Evolutionary conservation across 345 rosid genomes (phyloP).

Genomic region (Eucalyptus lansdowneana): DNA sequence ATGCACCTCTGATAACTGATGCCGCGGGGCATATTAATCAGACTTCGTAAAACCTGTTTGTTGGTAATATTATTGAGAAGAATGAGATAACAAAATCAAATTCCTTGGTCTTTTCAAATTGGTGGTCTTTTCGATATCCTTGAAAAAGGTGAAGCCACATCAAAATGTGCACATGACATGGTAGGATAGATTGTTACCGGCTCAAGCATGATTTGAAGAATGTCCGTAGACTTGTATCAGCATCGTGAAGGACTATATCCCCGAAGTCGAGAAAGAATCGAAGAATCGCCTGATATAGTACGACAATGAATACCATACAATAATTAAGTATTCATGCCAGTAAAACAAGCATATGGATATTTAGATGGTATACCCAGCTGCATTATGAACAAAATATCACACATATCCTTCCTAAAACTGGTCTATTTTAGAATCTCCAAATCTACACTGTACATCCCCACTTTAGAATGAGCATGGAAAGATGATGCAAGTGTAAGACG

Average conservation of each 20-base stretch:
- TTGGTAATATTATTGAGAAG: not conserved
- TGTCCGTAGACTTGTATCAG: constrained; percentile 68
- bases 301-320: not conserved
- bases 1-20: not conserved
- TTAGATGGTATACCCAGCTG: not conserved
- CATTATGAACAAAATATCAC: not conserved
- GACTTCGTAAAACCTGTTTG: not conserved
- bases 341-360: not conserved
- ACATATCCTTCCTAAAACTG: not conserved
- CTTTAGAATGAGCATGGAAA: not conserved
- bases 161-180: not conserved
- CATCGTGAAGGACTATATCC: constrained; percentile 80
- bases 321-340: not conserved
- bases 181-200: constrained; percentile 31
- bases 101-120: not conserved
- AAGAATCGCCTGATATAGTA: constrained; percentile 49
- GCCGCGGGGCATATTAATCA: not conserved
- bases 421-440: not conserved
- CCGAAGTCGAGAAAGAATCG: constrained; percentile 87
- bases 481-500: not conserved
- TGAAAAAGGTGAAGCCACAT: not conserved
- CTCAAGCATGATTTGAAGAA: constrained; percentile 85
- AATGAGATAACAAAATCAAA: not conserved
- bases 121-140: not conserved
- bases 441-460: not conserved